Percentiles rank a stretch among this genome's conserved stretches.
Conservation (phyloP, 768 basidiomycete species). For the Myochromella boudieri region DNA sequence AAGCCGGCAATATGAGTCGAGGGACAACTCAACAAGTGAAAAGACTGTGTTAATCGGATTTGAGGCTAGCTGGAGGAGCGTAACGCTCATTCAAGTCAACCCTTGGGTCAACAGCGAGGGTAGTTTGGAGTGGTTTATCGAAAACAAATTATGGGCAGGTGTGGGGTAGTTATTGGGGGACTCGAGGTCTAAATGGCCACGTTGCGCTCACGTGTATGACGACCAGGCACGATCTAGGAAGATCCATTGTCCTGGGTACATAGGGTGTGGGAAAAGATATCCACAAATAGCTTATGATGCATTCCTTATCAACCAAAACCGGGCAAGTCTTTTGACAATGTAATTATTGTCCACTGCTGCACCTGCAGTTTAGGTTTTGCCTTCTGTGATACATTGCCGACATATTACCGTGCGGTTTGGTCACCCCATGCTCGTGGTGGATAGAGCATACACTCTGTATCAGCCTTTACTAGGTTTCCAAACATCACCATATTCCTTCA, state of each 20-base stretch:
- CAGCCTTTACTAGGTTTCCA: slow-evolving; percentile 1
- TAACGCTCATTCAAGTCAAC: too few relatives aligned
- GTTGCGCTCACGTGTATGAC: slow-evolving; percentile 26
- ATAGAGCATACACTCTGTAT: background rate
- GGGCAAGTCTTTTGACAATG: slow-evolving; percentile 21
- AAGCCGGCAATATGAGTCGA: background rate
- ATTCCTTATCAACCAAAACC: slow-evolving; percentile 18
- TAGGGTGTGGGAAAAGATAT: slow-evolving; percentile 25
- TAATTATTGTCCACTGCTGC: slow-evolving; percentile 14
- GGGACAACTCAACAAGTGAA: too few relatives aligned
- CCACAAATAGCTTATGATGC: slow-evolving; percentile 12
- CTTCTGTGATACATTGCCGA: slow-evolving; percentile 20
- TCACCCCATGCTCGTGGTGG: background rate
- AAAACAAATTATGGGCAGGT: too few relatives aligned
- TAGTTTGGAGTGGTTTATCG: too few relatives aligned
- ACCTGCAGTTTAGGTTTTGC: slow-evolving; percentile 17
- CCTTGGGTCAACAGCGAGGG: too few relatives aligned
- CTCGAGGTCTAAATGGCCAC: too few relatives aligned
- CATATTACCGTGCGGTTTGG: slow-evolving; percentile 20
- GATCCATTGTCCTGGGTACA: slow-evolving; percentile 25
- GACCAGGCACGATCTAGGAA: slow-evolving; percentile 27
- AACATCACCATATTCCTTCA: slow-evolving; percentile 1
- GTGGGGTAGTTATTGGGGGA: too few relatives aligned
- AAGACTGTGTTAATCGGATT: too few relatives aligned
- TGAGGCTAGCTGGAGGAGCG: too few relatives aligned